Evolutionary conservation across 345 rosid species (phyloP), one percentile per base, ranked within the genome.

Genomic region (Durio zibethinus): DNA sequence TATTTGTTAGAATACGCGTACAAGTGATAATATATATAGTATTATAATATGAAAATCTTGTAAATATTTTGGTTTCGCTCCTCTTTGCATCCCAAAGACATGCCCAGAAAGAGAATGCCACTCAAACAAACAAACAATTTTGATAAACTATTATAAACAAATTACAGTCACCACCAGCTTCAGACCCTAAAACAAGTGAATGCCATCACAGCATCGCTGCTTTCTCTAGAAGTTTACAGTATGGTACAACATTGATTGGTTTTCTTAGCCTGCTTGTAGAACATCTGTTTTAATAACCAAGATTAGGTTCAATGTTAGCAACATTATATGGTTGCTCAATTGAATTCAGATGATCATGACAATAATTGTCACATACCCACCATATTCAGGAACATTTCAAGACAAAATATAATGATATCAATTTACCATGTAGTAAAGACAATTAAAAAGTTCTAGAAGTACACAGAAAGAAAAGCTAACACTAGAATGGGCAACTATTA

Each of bases 251-350:
- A 96, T 61, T 88, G 90, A 79, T 96, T 96, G 50, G 97, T 91
- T 85, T 96, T 92, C 91, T 94, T 94, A 10, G 99, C 97, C 81
- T 91, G 97, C 90, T 94, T 94, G 94, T 96, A 96, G 84, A 96
- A 96, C 98, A 96, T 94, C 98, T 96, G 98, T 86, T 84, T 68
- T 82, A 82, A 52, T 63, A 33, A 20, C 23, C 18, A 80, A 5
- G 35, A 48, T 62, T 10, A 1, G 43, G 31, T 45, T 4, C 20
- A 5, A 45, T 42, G 47, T 84, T 63, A 84, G 84, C 50, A 18
- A 45, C 47, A 45, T 14, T 5, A 45, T 47, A 47, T n/a, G 1
- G 35, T n/a, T 18, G 10, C 63, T 60, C 16, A 29, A 73, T 57
- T 11, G 25, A 16, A 21, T 72, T 31, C 6, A 45, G 38, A 3